These are phyloP conservation scores for Saprolegnia diclina DNA, from an alignment of 352 stramenopile genomes.

Conservation along the genomic window DNA sequence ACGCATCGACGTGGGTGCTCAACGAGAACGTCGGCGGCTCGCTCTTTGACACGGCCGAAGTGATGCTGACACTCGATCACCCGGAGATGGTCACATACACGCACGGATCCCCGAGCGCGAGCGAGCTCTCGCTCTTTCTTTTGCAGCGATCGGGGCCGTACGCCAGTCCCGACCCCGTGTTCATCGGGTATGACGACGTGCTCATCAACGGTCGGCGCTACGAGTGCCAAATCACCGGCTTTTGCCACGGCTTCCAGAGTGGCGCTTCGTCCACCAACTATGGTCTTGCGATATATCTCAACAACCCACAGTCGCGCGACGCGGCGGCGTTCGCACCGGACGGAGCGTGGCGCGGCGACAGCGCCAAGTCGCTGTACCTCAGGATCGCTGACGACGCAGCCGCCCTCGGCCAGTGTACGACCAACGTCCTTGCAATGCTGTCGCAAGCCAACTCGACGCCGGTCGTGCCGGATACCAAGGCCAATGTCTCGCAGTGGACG, in stretches of 20 bases:
- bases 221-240: slow-evolving; percentile 53
- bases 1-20: slow-evolving; percentile 32
- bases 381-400: slow-evolving; percentile 39
- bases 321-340: slow-evolving; percentile 36
- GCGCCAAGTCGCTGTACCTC: slow-evolving; percentile 35
- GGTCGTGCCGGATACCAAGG: slow-evolving; percentile 39
- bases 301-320: slow-evolving; percentile 52
- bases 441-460: slow-evolving; percentile 39
- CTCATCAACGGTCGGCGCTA: too few species aligned
- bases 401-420: slow-evolving; percentile 49
- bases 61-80: slow-evolving; percentile 45
- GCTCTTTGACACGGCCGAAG: slow-evolving; percentile 52
- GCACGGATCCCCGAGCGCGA: slow-evolving; percentile 31
- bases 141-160: slow-evolving; percentile 35
- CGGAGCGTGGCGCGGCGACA: slow-evolving; percentile 46
- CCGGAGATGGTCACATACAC: slow-evolving; percentile 46
- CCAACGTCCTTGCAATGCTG: slow-evolving; percentile 36
- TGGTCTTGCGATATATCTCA: slow-evolving; percentile 43
- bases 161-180: slow-evolving; percentile 40
- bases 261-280: slow-evolving; percentile 43
- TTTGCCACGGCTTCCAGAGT: slow-evolving; percentile 32
- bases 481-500: slow-evolving; percentile 42
- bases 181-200: too few species aligned
- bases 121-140: slow-evolving; percentile 46
- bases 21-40: slow-evolving; percentile 49